Base-by-base conservation (phyloP, 257 asterid genomes). In the Misopates orontium region DNA sequence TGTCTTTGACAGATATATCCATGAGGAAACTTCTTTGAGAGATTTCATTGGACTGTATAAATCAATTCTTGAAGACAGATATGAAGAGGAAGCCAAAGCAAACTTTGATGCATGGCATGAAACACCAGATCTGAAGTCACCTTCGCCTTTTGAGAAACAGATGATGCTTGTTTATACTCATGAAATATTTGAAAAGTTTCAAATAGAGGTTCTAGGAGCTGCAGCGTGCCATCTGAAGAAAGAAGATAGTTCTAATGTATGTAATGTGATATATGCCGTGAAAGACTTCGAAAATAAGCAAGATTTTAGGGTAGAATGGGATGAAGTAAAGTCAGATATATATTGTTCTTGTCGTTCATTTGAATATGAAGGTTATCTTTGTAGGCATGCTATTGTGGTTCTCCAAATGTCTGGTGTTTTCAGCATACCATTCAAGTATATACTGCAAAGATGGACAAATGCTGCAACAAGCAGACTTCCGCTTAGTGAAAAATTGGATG, bases 351-450 rank as follows among this genome's bases (percentile, higher is more conserved):
- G 98, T 58, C 86, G 69, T 66, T 81, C 74, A 19, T 87, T 85
- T 77, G 90, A 87, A 62, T 92, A 84, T 75, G 86, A 79, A 76
- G 98, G 98, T 59, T 87, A 84, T 60, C 95, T 89, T 16, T 92
- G 97, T 69, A 82, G 97, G 68, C 98, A 92, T 72, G 87, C 93
- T 45, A 81, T 92, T 51, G 93, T 92, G 70, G 95, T 92, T 68
- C 97, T 92, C 74, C 98, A 92, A 84, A 92, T 92, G 98, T 87
- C 95, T 18, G 98, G 98, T 41, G 84, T 92, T 62, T 92, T 85
- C 71, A 87, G 73, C 57, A 77, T 89, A 56, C 98, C 98, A 13
- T 77, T 75, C 59, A 87, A 77, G 71, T 92, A 87, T 73, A 77
- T 87, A 70, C 76, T 87, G 77, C 90, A 92, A 76, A 71, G 98